Base-by-base conservation (phyloP, 352 stramenopile genomes). In the Phytophthora fragariaefolia region DNA sequence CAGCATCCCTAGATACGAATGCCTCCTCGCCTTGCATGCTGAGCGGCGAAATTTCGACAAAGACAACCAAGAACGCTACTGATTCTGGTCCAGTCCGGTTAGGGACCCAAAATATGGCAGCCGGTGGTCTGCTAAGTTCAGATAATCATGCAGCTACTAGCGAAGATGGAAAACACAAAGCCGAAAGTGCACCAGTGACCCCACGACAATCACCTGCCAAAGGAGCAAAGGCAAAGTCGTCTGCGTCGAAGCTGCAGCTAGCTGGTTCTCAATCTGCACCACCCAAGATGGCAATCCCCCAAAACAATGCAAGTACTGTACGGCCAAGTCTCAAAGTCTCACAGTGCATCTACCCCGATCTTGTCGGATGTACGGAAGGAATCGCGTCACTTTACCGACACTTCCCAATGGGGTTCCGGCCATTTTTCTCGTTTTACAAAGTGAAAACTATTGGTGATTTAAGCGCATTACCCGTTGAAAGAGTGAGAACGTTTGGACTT, bases 391-490 rank as follows among this genome's bases (percentile, higher is more conserved):
- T 92, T 2, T 80, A 85, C 52, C 58, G 65, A 5, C 71, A 89
- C 59, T 83, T 94, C 20, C 77, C 86, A 1, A 65, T 85, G 22
- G 68, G 55, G 5, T 89, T 92, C 47, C 69, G 81, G 17, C 74
- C 65, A 20, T 77, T 93, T 40, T 82, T 87, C 27, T 75, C 73
- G 18, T 88, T 87, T 10, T 83, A 86, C 71, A 87, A 90, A 50
- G 78, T 94, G 50, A 79, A 83, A 30, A 92, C 84, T 0, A 77
- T 94, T 26, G 82, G 86, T 22, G 79, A 94, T 64, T 55, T 92
- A 52, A 88, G 80, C 50, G 63, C 74, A 0, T 79, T 87, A 59
- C 51, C 69, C 0, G 38, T 80, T 12, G 69, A 81, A 36, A 80
- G 84, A 56, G 76, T 94, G 23, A 77, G 74, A 38, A 78, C 75